A percentile compares a stretch with the other conserved stretches of the same genome.
These are phyloP conservation scores for Rhynchosporium agropyri DNA, from an alignment of 2,329 filamentous ascomycete genomes.

Conservation along the genomic window DNA sequence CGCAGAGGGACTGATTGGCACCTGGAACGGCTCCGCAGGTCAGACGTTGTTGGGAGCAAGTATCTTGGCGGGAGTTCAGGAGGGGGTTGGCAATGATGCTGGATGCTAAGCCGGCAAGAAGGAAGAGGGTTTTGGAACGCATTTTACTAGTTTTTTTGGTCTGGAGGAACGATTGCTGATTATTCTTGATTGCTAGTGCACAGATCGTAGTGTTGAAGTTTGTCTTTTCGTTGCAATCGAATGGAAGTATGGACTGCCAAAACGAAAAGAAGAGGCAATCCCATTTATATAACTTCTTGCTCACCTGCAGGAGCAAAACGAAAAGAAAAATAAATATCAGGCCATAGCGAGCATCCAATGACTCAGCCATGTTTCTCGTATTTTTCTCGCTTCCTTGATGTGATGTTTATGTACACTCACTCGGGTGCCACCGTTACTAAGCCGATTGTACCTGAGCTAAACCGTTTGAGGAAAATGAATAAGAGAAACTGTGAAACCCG, in stretches of 20 bases:
- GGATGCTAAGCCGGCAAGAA: conserved; percentile 13
- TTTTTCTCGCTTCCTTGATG: conserved; percentile 7
- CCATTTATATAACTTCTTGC: background rate
- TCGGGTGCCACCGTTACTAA: conserved; percentile 10
- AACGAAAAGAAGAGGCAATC: background rate
- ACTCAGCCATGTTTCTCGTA: background rate
- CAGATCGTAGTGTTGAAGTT: background rate
- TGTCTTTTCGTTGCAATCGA: background rate
- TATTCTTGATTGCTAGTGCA: background rate
- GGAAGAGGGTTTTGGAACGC: conserved; percentile 3
- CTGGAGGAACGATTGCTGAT: background rate
- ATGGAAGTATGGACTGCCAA: background rate
- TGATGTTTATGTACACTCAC: conserved; percentile 9
- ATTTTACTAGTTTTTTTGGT: background rate
- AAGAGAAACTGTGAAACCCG: background rate
- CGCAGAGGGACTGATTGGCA: conserved; percentile 10
- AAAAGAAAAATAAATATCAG: background rate
- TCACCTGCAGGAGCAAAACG: background rate
- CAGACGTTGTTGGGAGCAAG: conserved; percentile 11
- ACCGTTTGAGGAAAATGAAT: conserved; percentile 13
- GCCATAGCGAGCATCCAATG: background rate
- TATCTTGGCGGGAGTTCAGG: conserved; percentile 8
- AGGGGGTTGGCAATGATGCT: background rate
- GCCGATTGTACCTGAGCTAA: conserved; percentile 14
- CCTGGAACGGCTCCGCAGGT: conserved; percentile 4